Evolutionary conservation across 331 rosid species (phyloP), one percentile per base, ranked within the genome.

Genomic region (Rhamnella rubrinervis): DNA sequence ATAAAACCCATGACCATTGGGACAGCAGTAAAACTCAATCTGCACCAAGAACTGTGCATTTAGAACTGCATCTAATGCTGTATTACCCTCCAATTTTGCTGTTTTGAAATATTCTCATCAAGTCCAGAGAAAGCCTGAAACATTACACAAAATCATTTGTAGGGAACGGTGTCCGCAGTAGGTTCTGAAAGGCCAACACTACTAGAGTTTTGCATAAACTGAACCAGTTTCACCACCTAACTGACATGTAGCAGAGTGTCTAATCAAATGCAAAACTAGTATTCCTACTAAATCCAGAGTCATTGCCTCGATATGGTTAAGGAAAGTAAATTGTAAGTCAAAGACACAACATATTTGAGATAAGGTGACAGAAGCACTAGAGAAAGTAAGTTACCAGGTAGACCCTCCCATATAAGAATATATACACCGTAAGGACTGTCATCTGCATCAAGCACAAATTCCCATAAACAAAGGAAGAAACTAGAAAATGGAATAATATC

Each of bases 1-100:
- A 95, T 89, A 81, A 95, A 95, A 53, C 99, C 97, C 83, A 95
- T 83, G 65, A 95, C 63, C 99, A 95, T 91, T 31, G 99, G 97
- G 31, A 91, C 85, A 61, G 97, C 99, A 38, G 99, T 91, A 68
- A 95, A 70, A 95, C 83, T 57, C 96, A 82, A 95, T 95, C 87
- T 95, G 99, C 31, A 95, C 90, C 87, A 95, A 79, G 82, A 95
- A 95, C 68, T 91, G 99, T 70, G 99, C 90, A 91, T 95, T 95
- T 75, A 95, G 65, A 82, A 87, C 99, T 6, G 96, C 88, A 83
- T 89, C 72, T 61, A 91, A 78, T 67, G 99, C 93, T 61, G 93
- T 83, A 83, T 80, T 95, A 75, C 99, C 99, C 78, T 46, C 21
- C 59, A 55, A 0, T 78, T 70, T 80, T 69, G 96, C 97, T 79